Evolutionary conservation across 768 basidiomycete species (phyloP), one percentile per base, ranked within the genome.

Genomic region (Phaeotremella skinneri): DNA sequence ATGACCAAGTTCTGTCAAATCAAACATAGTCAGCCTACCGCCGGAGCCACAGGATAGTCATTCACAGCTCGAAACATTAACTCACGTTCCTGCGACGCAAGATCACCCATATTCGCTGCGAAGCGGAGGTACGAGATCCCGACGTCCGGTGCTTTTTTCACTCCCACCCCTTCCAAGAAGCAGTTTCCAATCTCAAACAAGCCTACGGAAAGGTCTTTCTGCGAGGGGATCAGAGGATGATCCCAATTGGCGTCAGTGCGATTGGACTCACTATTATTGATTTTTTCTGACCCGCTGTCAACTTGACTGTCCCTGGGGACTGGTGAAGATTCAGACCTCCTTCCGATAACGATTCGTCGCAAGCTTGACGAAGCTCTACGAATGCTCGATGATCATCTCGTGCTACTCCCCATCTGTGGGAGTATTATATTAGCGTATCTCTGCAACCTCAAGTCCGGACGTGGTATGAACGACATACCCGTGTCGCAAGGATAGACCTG

Each of bases 141-240:
- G 21, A 73, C 63, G 21, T 69, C 69, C 13, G 71, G 62, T 6
- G 73, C 55, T 45, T 72, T 72, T 51, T 77, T 74, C 32, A 72
- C 67, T 13, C 75, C 75, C 47, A 66, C 59, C n/a, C 72, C 74
- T 4, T 75, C 68, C 11, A 75, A 51, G 52, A 72, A 77, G 51
- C 71, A 74, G 45, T 72, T 75, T 0, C 64, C 76, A 32, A 77
- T 66, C 59, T 77, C 76, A 48, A 68, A 77, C 53, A 77, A 58
- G 9, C 74, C 73, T 30, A 73, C 48, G 4, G 67, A 61, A 1
- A 77, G 53, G 51, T 76, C 75, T 43, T 62, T 60, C 73, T 74
- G 59, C 20, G 25, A 25, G 13, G 21, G 7, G 41, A 7, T 16
- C 26, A 20, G 11, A 20, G 43, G 13, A 14, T 20, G 20, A 20